Base-by-base conservation (phyloP, 108 stramenopile genomes). In the Skeletonema potamos region DNA sequence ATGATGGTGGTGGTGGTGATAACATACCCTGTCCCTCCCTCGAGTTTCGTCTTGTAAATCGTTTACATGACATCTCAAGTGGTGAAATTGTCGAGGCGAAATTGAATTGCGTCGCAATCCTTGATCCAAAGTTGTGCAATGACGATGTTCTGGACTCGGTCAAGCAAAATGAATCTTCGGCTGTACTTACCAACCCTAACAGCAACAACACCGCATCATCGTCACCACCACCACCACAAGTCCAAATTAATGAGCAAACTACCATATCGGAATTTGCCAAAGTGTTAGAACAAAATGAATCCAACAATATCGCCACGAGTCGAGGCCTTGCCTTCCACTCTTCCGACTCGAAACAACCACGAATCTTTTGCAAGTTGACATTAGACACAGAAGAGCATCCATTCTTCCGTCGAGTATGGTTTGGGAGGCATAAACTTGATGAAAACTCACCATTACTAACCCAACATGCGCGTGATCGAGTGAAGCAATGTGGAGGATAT, bases 11-110 rank as follows among this genome's bases (percentile, higher is more conserved):
- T n/a, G n/a, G n/a, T n/a, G n/a, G n/a, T n/a, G n/a, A n/a, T n/a
- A n/a, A n/a, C n/a, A n/a, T n/a, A n/a, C n/a, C n/a, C n/a, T 93
- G 92, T 70, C 92, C 92, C 0, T 81, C 89, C 7, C 59, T 93
- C 59, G 85, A 89, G 58, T 93, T 93, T 62, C 87, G 88, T 18
- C 82, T 93, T 29, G 82, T 89, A 46, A 93, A 93, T 58, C 63
- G 64, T 48, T 77, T 92, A 20, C 86, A 74, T 65, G 82, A 74
- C 27, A 77, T 83, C 39, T 74, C 64, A 9, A 87, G 89, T 3
- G 84, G 84, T 26, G 91, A 92, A 67, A 87, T 92, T 18, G 86
- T 89, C 62, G 91, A 92, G 79, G 89, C 85, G 20, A 85, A 85
- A 9, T 72, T 92, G 74, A 92, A 88, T n/a, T n/a, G n/a, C n/a